Conservation (phyloP, 345 rosid species). For the Hypericum androsaemum region DNA sequence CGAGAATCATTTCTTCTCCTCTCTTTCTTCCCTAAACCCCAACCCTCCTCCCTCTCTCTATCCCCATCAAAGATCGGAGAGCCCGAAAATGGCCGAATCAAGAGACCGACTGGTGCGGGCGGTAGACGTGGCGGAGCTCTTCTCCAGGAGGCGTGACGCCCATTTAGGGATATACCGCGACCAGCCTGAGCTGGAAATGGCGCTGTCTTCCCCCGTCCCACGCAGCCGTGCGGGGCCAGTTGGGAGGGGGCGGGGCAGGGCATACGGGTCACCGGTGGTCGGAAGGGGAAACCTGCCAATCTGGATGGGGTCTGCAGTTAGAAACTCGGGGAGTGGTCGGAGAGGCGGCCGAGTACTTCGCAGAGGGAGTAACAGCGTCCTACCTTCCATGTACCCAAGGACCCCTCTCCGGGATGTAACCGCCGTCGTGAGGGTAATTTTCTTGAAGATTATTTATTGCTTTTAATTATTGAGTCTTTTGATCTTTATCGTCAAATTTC, state of each 20-base stretch:
- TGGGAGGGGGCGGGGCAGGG: conserved; percentile 27
- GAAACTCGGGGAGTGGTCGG: conserved; percentile 18
- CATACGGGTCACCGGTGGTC: conserved; percentile 17
- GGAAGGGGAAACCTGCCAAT: conserved; percentile 14
- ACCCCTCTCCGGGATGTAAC: conserved; percentile 72
- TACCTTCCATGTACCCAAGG: conserved; percentile 88
- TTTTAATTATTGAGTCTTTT: neutral
- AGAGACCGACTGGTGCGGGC: conserved; percentile 57
- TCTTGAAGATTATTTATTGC: neutral
- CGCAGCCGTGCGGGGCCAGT: conserved; percentile 12
- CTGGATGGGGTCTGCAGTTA: conserved; percentile 34
- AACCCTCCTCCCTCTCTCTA: no score
- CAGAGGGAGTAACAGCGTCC: conserved; percentile 10
- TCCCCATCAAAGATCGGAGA: no score
- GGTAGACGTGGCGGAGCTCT: conserved; percentile 37
- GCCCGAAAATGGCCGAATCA: conserved; percentile 40
- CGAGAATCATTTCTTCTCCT: no score
- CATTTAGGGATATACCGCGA: conserved; percentile 26
- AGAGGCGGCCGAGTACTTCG: conserved; percentile 20
- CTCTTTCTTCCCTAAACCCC: no score
- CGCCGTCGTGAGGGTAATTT: conserved; percentile 42
- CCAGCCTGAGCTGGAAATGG: conserved; percentile 13
- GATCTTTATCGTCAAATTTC: neutral
- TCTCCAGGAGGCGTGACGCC: conserved; percentile 29
- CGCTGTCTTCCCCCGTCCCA: conserved; percentile 19